Evolutionary conservation across 768 basidiomycete species (phyloP).

Genomic region (Psilocybe azurescens): DNA sequence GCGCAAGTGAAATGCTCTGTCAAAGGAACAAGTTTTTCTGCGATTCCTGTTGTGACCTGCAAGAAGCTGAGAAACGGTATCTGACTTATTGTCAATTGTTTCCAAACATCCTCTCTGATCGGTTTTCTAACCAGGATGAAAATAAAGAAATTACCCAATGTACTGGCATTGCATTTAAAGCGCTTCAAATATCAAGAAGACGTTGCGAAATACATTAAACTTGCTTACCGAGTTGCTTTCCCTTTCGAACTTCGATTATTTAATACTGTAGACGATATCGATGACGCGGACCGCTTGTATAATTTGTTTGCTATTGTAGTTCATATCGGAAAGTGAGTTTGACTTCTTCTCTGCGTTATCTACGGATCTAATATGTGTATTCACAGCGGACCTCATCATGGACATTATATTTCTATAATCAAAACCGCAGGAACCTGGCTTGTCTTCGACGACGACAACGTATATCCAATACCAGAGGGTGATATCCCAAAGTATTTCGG

Average conservation of each 20-base stretch:
- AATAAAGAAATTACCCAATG: slow-evolving; percentile 94
- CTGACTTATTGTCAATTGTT: slow-evolving; percentile 26
- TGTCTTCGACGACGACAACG: slow-evolving; percentile 95
- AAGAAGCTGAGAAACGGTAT: slow-evolving; percentile 97
- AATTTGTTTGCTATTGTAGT: slow-evolving; percentile 96
- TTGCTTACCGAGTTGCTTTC: slow-evolving; percentile 96
- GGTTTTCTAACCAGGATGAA: slow-evolving; percentile 77
- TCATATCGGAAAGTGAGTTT: slow-evolving; percentile 95
- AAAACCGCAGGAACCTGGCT: slow-evolving; percentile 87
- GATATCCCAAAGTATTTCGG: slow-evolving; percentile 97
- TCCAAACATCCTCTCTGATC: slow-evolving; percentile 5
- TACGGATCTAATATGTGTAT: slow-evolving; percentile 15
- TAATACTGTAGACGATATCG: slow-evolving; percentile 94
- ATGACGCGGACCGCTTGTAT: slow-evolving; percentile 91
- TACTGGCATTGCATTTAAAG: slow-evolving; percentile 95
- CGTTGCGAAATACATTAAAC: slow-evolving; percentile 88
- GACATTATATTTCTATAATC: slow-evolving; percentile 96
- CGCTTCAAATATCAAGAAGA: slow-evolving; percentile 99
- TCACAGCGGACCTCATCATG: slow-evolving; percentile 93
- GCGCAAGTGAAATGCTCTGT: slow-evolving; percentile 97
- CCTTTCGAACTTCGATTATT: slow-evolving; percentile 94
- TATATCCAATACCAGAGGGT: slow-evolving; percentile 83
- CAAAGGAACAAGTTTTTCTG: slow-evolving; percentile 99
- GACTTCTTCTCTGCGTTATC: slow-evolving; percentile 19
- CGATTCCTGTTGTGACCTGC: slow-evolving; percentile 94